Conservation (phyloP, 2,329 filamentous ascomycete species). For the Microcyclosporella mali region DNA sequence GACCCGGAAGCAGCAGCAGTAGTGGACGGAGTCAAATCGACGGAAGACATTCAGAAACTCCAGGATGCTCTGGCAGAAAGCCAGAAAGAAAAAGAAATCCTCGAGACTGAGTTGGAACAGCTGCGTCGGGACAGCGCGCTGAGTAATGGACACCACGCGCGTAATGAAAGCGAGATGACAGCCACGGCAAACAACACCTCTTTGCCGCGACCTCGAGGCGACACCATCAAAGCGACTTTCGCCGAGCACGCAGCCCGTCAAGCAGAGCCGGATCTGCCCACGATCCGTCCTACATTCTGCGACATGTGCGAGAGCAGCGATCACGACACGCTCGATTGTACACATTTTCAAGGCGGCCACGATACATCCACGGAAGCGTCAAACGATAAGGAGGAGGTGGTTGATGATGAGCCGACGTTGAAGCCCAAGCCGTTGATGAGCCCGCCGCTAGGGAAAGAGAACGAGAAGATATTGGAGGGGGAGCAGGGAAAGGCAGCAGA, state of each 20-base stretch:
- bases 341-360: constrained; percentile 32
- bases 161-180: constrained; percentile 28
- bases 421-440: constrained; percentile 12
- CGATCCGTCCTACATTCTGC: constrained; percentile 59
- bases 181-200: constrained; percentile 17
- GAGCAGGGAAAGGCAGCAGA: constrained; percentile 36
- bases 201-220: constrained; percentile 36
- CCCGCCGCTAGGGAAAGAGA: constrained; percentile 14
- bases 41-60: constrained; percentile 49
- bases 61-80: constrained; percentile 60
- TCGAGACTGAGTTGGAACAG: constrained; percentile 83
- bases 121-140: constrained; percentile 32
- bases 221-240: constrained; percentile 57
- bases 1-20: constrained; percentile 47
- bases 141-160: constrained; percentile 34
- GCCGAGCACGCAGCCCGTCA: constrained; percentile 58
- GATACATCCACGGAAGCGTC: constrained; percentile 11
- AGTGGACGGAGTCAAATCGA: constrained; percentile 17
- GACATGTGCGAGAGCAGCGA: constrained; percentile 91
- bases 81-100: constrained; percentile 72
- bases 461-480: constrained; percentile 7
- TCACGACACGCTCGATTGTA: constrained; percentile 91
- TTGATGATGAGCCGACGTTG: constrained; percentile 8
- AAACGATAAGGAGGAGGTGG: constrained; percentile 7
- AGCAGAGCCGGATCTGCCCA: constrained; percentile 3